A percentile compares a stretch with the other conserved stretches of the same genome.
These are phyloP conservation scores for Angophora floribunda DNA, from an alignment of 345 rosid species.

Conservation along the genomic window DNA sequence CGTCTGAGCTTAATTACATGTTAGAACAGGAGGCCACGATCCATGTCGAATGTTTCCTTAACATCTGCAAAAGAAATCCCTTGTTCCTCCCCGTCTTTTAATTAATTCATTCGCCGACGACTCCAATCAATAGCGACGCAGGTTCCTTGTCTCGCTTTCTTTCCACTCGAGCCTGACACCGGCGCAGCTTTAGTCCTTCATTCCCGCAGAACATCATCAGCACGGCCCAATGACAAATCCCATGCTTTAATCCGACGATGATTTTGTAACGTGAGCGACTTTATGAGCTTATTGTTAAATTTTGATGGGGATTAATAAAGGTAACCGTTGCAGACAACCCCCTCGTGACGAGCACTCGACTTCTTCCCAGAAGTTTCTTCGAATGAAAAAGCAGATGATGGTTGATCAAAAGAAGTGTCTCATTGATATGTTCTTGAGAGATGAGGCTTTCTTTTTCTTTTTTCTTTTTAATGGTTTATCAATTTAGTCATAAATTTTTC, in stretches of 20 bases:
- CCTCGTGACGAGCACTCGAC: not conserved
- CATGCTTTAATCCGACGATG: not conserved
- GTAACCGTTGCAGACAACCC: not conserved
- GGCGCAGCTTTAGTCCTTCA: not conserved
- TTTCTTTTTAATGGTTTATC: no score
- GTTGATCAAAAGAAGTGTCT: not conserved
- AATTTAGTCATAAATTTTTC: no score
- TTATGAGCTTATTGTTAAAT: not conserved
- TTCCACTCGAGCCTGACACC: not conserved
- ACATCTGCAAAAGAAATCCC: not conserved
- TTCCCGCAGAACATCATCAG: not conserved
- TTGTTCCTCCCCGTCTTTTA: not conserved
- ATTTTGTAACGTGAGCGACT: not conserved
- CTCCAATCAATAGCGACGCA: not conserved
- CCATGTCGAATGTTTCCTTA: not conserved
- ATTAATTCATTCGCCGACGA: not conserved
- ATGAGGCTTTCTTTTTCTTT: not conserved
- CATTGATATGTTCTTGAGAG: not conserved
- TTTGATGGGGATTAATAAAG: not conserved
- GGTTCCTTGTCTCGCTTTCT: not conserved
- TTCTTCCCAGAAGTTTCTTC: not conserved
- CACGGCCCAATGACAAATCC: not conserved
- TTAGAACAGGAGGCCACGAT: not conserved
- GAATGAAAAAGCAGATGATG: not conserved
- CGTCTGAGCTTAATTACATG: not conserved